Evolutionary conservation across 805 yeast genomes (phyloP), one percentile per base, ranked within the genome.

Genomic region (Ogataea glucozyma): DNA sequence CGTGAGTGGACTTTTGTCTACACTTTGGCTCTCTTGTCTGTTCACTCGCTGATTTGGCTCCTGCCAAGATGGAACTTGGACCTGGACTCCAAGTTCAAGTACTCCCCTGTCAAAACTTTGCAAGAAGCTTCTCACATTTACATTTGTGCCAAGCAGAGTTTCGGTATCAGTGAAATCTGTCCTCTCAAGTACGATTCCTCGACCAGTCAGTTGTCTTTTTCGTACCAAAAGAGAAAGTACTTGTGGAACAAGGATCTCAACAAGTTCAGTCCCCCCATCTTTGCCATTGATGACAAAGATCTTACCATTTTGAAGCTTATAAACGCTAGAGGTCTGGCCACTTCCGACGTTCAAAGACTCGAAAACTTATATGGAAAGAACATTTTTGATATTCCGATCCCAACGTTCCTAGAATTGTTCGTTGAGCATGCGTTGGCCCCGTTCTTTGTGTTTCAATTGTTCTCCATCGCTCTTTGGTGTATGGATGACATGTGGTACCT

Each of bases 361-460:
- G 53, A 56, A 32, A 78, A 89, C 58, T 68, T 78, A 46, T 93
- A 83, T 61, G 99, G 99, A 40, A 73, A 73, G 52, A 93, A 93
- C 70, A 76, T 76, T 52, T 93, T 93, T 61, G 99, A 93, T 60
- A 91, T 93, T 52, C 99, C 99, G 22, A 77, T 93, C 42, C 99
- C 99, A 38, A 79, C 96, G 0, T 91, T 93, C 56, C 50, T 76
- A 43, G 98, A 91, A 65, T 73, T 93, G 57, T 93, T 93, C 72
- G 84, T 88, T 60, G 98, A 93, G 67, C 99, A 93, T 63, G 98
- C 98, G 9, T 90, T 93, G 29, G 98, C 99, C 11, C 99, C 99
- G 10, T 88, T 93, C 64, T 93, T 93, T 57, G 96, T 93, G 19
- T 93, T 93, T 72, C 99, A 93, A 71, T 75, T 93, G 44, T 93